Evolutionary conservation across 1,284 basidiomycete species (phyloP).

Genomic region (Wolfiporia cocos): DNA sequence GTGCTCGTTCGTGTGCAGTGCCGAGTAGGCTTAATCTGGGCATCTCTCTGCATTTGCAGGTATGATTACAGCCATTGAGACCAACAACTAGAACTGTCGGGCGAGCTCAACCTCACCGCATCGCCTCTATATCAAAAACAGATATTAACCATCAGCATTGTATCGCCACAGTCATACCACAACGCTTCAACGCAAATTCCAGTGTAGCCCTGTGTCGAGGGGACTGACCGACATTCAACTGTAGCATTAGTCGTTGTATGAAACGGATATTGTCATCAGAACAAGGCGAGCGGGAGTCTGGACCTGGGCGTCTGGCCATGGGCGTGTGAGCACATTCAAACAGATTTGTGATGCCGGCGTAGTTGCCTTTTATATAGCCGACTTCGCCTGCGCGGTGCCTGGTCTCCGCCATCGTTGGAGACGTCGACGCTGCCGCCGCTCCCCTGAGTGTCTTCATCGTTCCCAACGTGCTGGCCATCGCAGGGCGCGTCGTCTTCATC

Average conservation of each 20-base stretch:
- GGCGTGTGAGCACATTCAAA: background rate
- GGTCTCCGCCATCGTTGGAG: constrained; percentile 9
- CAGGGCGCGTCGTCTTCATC: constrained; percentile 17
- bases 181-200: too few relatives aligned
- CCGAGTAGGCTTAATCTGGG: too few relatives aligned
- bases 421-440: constrained; percentile 16
- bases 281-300: background rate
- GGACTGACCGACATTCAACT: background rate
- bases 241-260: background rate
- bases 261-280: too few relatives aligned
- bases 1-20: too few relatives aligned
- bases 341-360: background rate
- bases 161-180: too few relatives aligned
- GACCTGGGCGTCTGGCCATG: constrained; percentile 1
- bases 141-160: too few relatives aligned
- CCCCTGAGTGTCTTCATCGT: constrained; percentile 18
- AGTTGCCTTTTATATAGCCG: constrained; percentile 6
- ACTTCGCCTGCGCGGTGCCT: constrained; percentile 1
- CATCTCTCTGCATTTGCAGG: constrained; percentile 38
- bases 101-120: constrained; percentile 10
- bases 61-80: constrained; percentile 61
- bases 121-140: background rate
- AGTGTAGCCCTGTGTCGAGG: constrained; percentile 2
- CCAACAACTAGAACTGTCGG: background rate
- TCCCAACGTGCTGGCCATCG: constrained; percentile 29